These are phyloP conservation scores for Lasiodiplodia citricola DNA, from an alignment of 2,329 filamentous ascomycete genomes.

Conservation along the genomic window DNA sequence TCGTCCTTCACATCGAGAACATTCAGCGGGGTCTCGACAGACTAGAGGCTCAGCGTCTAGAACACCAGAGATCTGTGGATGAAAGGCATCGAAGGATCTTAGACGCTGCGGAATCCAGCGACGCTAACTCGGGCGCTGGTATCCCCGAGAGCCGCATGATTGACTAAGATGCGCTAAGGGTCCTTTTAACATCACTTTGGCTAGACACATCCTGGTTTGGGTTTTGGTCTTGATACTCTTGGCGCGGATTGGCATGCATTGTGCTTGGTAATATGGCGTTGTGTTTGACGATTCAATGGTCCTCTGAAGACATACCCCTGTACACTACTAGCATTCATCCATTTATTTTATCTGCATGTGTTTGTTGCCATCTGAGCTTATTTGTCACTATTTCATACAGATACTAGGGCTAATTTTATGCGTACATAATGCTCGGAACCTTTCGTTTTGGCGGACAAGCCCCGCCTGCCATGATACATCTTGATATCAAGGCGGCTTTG, in stretches of 20 bases:
- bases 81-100: conserved; percentile 42
- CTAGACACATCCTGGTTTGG: neutral
- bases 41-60: conserved; percentile 67
- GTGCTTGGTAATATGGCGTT: neutral
- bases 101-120: neutral
- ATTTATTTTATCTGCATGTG: neutral
- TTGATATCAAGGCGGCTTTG: too few species aligned
- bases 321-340: conserved; percentile 1
- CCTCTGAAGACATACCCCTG: conserved; percentile 4
- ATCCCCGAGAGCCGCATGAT: conserved; percentile 11
- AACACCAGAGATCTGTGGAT: conserved; percentile 64
- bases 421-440: too few species aligned
- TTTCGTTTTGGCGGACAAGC: too few species aligned
- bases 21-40: conserved; percentile 76
- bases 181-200: neutral
- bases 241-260: neutral
- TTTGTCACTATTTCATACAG: too few species aligned
- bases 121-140: neutral
- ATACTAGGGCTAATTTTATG: too few species aligned
- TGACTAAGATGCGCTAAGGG: neutral
- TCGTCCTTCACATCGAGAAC: conserved; percentile 76
- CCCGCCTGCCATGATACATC: too few species aligned
- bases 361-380: too few species aligned
- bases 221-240: neutral
- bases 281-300: neutral